phyloP scores from a whole-genome alignment of 2,329 filamentous ascomycete species.

The Aspergillus japonicus region DNA sequence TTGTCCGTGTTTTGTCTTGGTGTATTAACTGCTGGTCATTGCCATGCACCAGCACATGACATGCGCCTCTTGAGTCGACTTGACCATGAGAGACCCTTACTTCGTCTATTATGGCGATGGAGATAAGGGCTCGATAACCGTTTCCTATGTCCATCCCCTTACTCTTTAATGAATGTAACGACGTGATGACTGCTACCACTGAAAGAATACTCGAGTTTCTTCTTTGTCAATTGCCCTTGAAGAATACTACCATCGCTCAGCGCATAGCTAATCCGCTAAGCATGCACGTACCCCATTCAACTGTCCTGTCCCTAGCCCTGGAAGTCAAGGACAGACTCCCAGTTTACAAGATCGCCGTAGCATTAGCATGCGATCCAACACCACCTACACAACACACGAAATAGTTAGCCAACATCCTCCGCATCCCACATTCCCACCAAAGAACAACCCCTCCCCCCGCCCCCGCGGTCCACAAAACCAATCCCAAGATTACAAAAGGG shows the following conservation, averaged over 20 bases:
- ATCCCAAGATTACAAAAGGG: too few relatives aligned
- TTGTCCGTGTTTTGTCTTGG: neutral
- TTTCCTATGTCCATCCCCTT: slow-evolving; percentile 11
- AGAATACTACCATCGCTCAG: neutral
- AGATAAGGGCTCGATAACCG: neutral
- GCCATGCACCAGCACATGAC: neutral
- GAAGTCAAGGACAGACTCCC: too few relatives aligned
- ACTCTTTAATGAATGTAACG: slow-evolving; percentile 12
- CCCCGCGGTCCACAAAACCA: too few relatives aligned
- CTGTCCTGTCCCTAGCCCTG: too few relatives aligned
- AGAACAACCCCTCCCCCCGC: neutral
- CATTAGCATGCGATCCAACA: slow-evolving; percentile 35
- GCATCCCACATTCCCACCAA: neutral
- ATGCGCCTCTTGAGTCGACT: too few relatives aligned
- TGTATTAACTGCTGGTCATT: neutral
- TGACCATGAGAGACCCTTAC: too few relatives aligned
- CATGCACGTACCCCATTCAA: too few relatives aligned
- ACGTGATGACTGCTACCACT: slow-evolving; percentile 8
- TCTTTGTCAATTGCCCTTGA: too few relatives aligned
- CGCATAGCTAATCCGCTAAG: neutral
- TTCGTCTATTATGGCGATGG: too few relatives aligned
- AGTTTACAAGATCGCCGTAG: slow-evolving; percentile 32
- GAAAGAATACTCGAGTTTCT: neutral
- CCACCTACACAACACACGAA: slow-evolving; percentile 21
- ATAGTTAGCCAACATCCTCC: neutral